These are phyloP conservation scores for Chytriomyces sp. DNA, from an alignment of 192 early-diverging fungal species.

Conservation along the genomic window DNA sequence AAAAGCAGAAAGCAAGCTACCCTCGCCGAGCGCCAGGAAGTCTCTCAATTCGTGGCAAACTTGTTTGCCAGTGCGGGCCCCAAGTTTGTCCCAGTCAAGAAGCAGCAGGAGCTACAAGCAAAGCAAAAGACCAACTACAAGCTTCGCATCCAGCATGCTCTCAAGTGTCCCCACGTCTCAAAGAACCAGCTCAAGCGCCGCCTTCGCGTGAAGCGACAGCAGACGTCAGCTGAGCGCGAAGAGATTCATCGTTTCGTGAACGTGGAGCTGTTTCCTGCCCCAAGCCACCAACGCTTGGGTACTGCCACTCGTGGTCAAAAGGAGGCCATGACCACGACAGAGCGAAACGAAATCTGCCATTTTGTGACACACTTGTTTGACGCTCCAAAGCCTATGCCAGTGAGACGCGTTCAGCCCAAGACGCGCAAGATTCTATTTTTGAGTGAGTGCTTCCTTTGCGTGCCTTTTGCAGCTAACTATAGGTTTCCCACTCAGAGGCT, in stretches of 20 bases:
- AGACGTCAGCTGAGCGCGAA: no score
- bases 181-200: not conserved
- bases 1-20: not conserved
- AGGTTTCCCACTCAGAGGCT: not conserved
- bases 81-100: not conserved
- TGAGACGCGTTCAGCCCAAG: not conserved
- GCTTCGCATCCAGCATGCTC: not conserved
- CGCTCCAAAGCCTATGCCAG: not conserved
- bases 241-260: no score
- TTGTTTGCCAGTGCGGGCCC: not conserved
- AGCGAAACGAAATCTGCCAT: slow-evolving; percentile 5
- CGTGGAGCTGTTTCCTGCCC: no score
- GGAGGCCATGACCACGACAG: not conserved
- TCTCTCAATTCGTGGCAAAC: not conserved
- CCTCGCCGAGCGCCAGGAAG: not conserved
- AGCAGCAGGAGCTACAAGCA: not conserved
- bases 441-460: not conserved
- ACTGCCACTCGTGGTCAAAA: no score
- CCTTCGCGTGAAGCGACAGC: not conserved
- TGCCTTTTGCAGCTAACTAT: not conserved
- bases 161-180: not conserved
- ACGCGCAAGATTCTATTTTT: not conserved
- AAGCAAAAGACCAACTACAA: not conserved
- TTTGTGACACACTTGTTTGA: slow-evolving; percentile 12
- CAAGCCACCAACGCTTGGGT: no score